Base-by-base conservation (phyloP, 2,329 filamentous ascomycete genomes). In the Fusarium chuoi region DNA sequence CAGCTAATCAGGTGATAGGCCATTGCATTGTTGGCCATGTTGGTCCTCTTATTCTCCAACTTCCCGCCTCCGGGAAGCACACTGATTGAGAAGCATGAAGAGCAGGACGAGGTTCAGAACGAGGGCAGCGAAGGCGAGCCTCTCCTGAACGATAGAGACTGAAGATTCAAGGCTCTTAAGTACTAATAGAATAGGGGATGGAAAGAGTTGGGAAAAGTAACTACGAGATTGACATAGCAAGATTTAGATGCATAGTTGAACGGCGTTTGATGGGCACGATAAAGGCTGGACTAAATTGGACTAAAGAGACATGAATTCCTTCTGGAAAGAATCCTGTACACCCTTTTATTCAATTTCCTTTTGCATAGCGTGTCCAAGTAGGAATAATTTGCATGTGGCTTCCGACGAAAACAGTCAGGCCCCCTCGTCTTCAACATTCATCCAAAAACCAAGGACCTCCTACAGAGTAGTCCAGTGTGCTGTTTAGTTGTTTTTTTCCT, bases 21-120 rank as follows among this genome's bases (percentile, higher is more conserved):
- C 0, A 84, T 91, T 4, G 81, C 91, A 1, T 62, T 90, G 0
- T 41, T 87, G 6, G 85, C 80, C 6, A 83, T 83, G 80, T 71
- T 65, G 1, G 83, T 86, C 0, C 67, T 86, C 1, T 58, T 85
- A 4, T 75, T 86, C 1, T 86, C 85, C 5, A 82, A 83, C 38
- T 87, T 86, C 39, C 84, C 84, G 0, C 82, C 84, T 0, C n/a
- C 58, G 0, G 83, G 82, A 11, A 85, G 84, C 42, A 72, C 54
- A 8, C 54, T 85, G 12, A 57, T 85, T 18, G 82, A 82, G 13
- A 70, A 76, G 17, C 18, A 58, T 5, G 64, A 58, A 0, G 70
- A 75, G 1, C 69, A 77, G 6, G 35, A 52, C 3, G 57, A 65
- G 20, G 15, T 11, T 5, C 18, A 49, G 3, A 9, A 26, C 2